Percentiles rank a stretch among this genome's conserved stretches.
phyloP scores from a whole-genome alignment of 345 rosid species.

The Salix arbutifolia region DNA sequence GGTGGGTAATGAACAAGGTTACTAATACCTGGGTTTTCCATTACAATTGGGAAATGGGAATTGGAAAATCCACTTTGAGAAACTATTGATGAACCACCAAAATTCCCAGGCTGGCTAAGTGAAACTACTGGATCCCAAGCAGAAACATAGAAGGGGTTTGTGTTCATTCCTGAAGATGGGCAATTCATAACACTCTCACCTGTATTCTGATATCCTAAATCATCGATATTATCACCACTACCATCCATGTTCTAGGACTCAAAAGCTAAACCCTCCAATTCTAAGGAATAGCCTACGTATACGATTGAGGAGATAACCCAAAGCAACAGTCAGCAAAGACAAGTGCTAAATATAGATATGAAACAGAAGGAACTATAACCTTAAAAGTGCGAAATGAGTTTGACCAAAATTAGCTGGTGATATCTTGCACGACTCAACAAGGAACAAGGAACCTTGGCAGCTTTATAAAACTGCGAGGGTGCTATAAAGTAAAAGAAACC shows the following conservation, averaged over 20 bases:
- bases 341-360: constrained; percentile 20
- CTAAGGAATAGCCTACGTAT: constrained; percentile 14
- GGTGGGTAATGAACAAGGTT: constrained; percentile 53
- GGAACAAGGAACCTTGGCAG: constrained; percentile 58
- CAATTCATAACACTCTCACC: constrained; percentile 39
- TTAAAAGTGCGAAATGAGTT: constrained; percentile 34
- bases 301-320: constrained; percentile 19
- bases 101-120: constrained; percentile 38
- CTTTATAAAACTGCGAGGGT: constrained; percentile 54
- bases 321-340: constrained; percentile 17
- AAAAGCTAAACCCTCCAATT: constrained; percentile 29
- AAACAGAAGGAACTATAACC: constrained; percentile 17
- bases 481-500: constrained; percentile 46
- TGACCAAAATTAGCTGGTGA: constrained; percentile 50
- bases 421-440: constrained; percentile 67
- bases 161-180: constrained; percentile 41
- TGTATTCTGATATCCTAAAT: constrained; percentile 46
- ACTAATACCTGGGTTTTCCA: constrained; percentile 56
- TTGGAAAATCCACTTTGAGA: constrained; percentile 46
- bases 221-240: constrained; percentile 45
- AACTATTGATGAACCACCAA: constrained; percentile 51
- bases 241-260: constrained; percentile 43
- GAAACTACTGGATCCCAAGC: constrained; percentile 73
- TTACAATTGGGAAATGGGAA: constrained; percentile 47
- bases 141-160: constrained; percentile 56